Percentiles rank a stretch among this genome's conserved stretches.
phyloP scores from a whole-genome alignment of 1,139 yeast genomes.

The Kodamaea ohmeri region DNA sequence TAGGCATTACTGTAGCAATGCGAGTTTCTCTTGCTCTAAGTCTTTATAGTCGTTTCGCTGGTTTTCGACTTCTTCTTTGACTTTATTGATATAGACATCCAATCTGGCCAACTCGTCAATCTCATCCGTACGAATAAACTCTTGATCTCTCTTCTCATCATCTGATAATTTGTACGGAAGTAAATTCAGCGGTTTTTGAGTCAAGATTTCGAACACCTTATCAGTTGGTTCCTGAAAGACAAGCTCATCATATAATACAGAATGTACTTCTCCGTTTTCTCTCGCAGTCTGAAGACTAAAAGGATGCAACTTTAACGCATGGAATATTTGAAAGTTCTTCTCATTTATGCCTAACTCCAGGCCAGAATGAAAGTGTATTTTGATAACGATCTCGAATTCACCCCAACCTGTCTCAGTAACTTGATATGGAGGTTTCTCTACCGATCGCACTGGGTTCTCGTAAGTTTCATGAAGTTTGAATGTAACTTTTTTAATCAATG shows the following conservation, averaged over 20 bases:
- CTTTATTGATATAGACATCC: slow-evolving; percentile 61
- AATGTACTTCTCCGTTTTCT: slow-evolving; percentile 52
- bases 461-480: slow-evolving; percentile 95
- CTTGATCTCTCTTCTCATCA: slow-evolving; percentile 42
- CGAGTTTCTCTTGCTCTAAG: slow-evolving; percentile 48
- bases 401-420: slow-evolving; percentile 99
- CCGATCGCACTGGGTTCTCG: slow-evolving; percentile 74
- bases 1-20: slow-evolving; percentile 31
- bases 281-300: slow-evolving; percentile 52
- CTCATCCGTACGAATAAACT: slow-evolving; percentile 51
- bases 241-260: slow-evolving; percentile 81
- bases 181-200: slow-evolving; percentile 70
- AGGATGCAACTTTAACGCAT: slow-evolving; percentile 89
- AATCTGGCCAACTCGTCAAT: slow-evolving; percentile 75
- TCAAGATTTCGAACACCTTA: slow-evolving; percentile 71
- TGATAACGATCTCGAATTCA: slow-evolving; percentile 89
- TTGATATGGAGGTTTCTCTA: slow-evolving; percentile 90
- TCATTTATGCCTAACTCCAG: slow-evolving; percentile 67
- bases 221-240: slow-evolving; percentile 97
- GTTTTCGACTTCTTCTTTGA: slow-evolving; percentile 55
- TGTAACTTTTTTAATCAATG: slow-evolving; percentile 83
- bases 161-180: slow-evolving; percentile 59
- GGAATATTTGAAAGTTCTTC: slow-evolving; percentile 81
- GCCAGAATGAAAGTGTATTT: slow-evolving; percentile 80
- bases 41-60: slow-evolving; percentile 51